phyloP scores from a whole-genome alignment of 352 stramenopile genomes.

The Aphanomyces euteiches region DNA sequence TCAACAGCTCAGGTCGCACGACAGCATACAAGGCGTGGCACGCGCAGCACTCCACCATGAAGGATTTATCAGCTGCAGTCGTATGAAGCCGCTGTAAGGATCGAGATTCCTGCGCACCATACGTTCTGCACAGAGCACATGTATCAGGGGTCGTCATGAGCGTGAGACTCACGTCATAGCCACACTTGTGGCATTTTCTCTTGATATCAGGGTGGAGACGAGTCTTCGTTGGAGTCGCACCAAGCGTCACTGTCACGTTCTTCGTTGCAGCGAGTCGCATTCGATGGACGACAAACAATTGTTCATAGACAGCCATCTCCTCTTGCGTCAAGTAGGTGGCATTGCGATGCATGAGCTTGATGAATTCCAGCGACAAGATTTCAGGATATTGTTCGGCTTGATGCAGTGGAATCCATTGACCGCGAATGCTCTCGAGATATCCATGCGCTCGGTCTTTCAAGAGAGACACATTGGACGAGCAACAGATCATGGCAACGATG shows the following conservation, averaged over 20 bases:
- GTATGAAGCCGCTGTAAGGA: background rate
- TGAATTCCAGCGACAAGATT: constrained; percentile 25
- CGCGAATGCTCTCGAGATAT: constrained; percentile 8
- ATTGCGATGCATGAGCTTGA: constrained; percentile 26
- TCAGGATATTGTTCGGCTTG: background rate
- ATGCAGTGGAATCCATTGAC: constrained; percentile 18
- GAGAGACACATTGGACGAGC: constrained; percentile 1
- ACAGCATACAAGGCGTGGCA: constrained; percentile 24
- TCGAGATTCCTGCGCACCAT: background rate
- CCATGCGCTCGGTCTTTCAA: background rate
- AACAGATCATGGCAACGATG: constrained; percentile 17
- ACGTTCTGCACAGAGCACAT: constrained; percentile 16
- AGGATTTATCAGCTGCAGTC: background rate
- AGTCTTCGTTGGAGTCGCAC: background rate
- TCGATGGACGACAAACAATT: constrained; percentile 12
- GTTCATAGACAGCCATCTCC: constrained; percentile 11
- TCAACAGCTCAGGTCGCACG: constrained; percentile 1
- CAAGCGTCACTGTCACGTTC: background rate
- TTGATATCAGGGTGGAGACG: background rate
- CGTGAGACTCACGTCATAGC: background rate
- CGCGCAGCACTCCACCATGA: constrained; percentile 4
- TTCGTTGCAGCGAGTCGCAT: constrained; percentile 24
- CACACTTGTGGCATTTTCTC: constrained; percentile 3
- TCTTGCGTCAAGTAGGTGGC: background rate
- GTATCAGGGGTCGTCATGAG: constrained; percentile 12